Conservation (phyloP, 179 eudicot genomes). For the Amaranthus tricolor region DNA sequence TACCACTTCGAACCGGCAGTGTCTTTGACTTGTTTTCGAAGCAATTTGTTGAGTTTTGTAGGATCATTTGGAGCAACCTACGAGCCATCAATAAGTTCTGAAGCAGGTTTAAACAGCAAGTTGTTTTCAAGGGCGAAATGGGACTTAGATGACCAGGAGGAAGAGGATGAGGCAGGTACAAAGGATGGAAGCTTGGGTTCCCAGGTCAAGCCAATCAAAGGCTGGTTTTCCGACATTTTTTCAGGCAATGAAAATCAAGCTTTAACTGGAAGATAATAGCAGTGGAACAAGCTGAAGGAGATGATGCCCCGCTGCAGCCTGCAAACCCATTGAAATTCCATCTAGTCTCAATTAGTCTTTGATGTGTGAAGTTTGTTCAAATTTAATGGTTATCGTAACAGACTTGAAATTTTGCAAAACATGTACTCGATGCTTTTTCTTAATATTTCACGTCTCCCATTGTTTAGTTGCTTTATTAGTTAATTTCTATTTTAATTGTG, state of each 20-base stretch:
- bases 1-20: slow-evolving; percentile 79
- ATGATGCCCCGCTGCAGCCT: too few species aligned
- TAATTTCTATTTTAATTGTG: too few species aligned
- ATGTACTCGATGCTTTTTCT: too few species aligned
- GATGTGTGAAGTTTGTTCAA: too few species aligned
- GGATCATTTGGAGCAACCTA: slow-evolving; percentile 81
- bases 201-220: slow-evolving; percentile 71
- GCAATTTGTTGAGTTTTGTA: slow-evolving; percentile 55
- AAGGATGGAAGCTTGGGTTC: slow-evolving; percentile 59
- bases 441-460: too few species aligned
- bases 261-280: too few species aligned
- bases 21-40: slow-evolving; percentile 70
- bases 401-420: too few species aligned
- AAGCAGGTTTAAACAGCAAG: slow-evolving; percentile 39
- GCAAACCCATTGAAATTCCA: too few species aligned
- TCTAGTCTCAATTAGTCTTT: too few species aligned
- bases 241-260: neutral
- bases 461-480: too few species aligned
- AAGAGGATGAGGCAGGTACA: slow-evolving; percentile 22
- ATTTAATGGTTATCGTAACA: too few species aligned
- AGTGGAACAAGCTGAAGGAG: too few species aligned
- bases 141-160: slow-evolving; percentile 15
- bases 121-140: slow-evolving; percentile 16
- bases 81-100: slow-evolving; percentile 76
- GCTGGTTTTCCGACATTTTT: slow-evolving; percentile 38